Percentiles rank a stretch among this genome's conserved stretches.
Conservation (phyloP, 2,329 filamentous ascomycete species). For the Cladorrhinum sp. region DNA sequence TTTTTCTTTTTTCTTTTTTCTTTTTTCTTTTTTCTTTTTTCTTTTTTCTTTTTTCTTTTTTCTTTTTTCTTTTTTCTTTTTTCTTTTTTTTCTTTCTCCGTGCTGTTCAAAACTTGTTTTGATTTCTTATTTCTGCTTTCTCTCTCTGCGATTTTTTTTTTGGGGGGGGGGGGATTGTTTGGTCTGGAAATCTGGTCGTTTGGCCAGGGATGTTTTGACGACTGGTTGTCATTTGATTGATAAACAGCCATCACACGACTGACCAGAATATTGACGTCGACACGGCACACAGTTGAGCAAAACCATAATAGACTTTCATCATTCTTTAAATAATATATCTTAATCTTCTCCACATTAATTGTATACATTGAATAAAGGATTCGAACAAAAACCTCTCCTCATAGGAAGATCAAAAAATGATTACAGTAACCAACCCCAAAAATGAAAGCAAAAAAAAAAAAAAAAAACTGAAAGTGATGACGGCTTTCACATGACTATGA, state of each 20-base stretch:
- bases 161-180: too few relatives aligned
- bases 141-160: neutral
- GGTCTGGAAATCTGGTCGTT: too few relatives aligned
- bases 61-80: too few relatives aligned
- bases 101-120: neutral
- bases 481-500: neutral
- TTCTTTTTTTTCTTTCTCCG: neutral
- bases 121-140: neutral
- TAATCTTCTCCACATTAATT: neutral
- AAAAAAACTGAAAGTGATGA: neutral
- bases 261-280: too few relatives aligned
- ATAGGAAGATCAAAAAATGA: neutral
- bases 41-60: too few relatives aligned
- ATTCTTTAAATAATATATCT: neutral
- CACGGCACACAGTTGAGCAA: neutral
- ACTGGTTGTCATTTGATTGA: too few relatives aligned
- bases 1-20: too few relatives aligned
- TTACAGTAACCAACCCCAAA: too few relatives aligned
- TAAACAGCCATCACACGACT: too few relatives aligned
- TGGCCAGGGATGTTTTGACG: too few relatives aligned
- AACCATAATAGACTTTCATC: neutral
- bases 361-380: neutral
- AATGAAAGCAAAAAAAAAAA: neutral
- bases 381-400: neutral
- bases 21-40: too few relatives aligned